Evolutionary conservation across 768 basidiomycete genomes (phyloP).

Genomic region (Kwoniella bestiolae): DNA sequence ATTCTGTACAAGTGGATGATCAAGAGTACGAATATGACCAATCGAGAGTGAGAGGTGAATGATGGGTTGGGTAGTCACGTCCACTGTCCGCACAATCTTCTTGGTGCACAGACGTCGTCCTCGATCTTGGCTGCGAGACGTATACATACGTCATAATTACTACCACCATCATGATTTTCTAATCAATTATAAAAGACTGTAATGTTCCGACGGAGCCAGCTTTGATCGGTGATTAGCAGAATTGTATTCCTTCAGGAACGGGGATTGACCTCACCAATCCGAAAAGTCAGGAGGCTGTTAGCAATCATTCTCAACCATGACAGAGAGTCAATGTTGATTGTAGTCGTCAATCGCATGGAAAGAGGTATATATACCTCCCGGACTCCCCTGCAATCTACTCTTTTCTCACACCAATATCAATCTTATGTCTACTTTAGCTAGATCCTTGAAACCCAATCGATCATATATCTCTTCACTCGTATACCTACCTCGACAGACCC

Average conservation of each 20-base stretch:
- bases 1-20: neutral
- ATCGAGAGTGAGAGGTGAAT: neutral
- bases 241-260: no score
- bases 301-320: neutral
- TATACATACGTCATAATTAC: no score
- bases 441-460: neutral
- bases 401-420: neutral
- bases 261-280: no score
- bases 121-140: no score
- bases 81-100: neutral
- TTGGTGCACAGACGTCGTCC: neutral
- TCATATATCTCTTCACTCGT: neutral
- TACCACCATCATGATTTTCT: no score
- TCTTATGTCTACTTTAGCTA: slow-evolving; percentile 2
- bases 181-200: slow-evolving; percentile 7
- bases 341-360: neutral
- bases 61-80: neutral
- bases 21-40: no score
- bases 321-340: neutral
- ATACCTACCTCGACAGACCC: neutral
- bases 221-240: no score
- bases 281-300: no score
- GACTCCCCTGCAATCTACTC: neutral
- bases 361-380: neutral
- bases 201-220: no score